Evolutionary conservation across 352 stramenopile species (phyloP).

Genomic region (Phytophthora litchii): DNA sequence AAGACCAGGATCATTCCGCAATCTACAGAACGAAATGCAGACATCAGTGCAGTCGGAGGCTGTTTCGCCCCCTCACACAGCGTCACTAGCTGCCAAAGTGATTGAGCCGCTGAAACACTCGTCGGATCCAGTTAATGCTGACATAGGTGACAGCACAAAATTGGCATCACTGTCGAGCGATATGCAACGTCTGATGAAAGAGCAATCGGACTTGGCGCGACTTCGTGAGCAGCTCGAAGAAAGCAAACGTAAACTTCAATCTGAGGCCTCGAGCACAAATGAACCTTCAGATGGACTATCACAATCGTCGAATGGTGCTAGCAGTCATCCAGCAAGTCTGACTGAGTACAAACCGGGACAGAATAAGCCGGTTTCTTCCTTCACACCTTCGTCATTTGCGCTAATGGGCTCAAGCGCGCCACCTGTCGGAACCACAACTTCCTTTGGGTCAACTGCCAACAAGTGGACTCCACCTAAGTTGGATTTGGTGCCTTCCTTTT

Average conservation of each 20-base stretch:
- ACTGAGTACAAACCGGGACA: constrained; percentile 30
- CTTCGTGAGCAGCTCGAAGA: constrained; percentile 72
- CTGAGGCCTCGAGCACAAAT: constrained; percentile 25
- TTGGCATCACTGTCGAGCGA: constrained; percentile 42
- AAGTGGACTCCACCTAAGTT: constrained; percentile 38
- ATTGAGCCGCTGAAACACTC: constrained; percentile 43
- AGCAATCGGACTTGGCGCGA: constrained; percentile 69
- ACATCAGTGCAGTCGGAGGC: constrained; percentile 3
- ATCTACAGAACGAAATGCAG: constrained; percentile 19
- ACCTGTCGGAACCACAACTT: constrained; percentile 8
- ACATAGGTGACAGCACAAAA: constrained; percentile 5
- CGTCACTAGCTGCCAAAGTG: constrained; percentile 46
- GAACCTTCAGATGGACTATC: constrained; percentile 1
- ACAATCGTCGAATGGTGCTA: constrained; percentile 12
- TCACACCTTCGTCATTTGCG: constrained; percentile 32
- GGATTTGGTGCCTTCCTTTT: constrained; percentile 41
- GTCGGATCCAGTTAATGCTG: constrained; percentile 2
- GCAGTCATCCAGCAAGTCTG: constrained; percentile 10
- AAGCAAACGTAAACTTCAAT: constrained; percentile 64
- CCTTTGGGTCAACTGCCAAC: constrained; percentile 12
- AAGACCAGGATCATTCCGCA: constrained; percentile 32
- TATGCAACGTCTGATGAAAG: constrained; percentile 68
- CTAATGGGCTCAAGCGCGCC: constrained; percentile 15
- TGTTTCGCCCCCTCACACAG: constrained; percentile 8
- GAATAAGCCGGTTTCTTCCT: constrained; percentile 21